Evolutionary conservation across 2,329 filamentous ascomycete genomes (phyloP).

Genomic region (Hypoxylon sp.): DNA sequence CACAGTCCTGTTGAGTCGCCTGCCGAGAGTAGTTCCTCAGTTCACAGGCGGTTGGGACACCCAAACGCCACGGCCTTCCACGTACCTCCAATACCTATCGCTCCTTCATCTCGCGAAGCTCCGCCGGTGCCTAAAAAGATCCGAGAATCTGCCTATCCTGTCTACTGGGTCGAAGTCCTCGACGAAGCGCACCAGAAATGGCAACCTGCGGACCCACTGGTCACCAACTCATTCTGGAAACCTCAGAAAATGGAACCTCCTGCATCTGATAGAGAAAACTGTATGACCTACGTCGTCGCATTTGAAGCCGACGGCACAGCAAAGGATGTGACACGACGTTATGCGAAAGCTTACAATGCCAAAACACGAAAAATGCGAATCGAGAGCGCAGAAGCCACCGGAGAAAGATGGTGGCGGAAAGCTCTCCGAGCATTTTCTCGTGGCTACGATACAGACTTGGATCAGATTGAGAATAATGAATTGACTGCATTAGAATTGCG

Average conservation of each 20-base stretch:
- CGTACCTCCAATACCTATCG: slow-evolving; percentile 61
- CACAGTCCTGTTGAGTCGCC: slow-evolving; percentile 53
- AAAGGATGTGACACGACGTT: slow-evolving; percentile 88
- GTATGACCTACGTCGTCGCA: slow-evolving; percentile 85
- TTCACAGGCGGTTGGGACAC: slow-evolving; percentile 66
- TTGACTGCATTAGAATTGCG: slow-evolving; percentile 77
- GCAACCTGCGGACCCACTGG: slow-evolving; percentile 88
- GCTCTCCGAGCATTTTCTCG: slow-evolving; percentile 65
- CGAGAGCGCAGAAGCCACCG: slow-evolving; percentile 69
- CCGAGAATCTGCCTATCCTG: slow-evolving; percentile 80
- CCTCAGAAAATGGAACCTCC: slow-evolving; percentile 86
- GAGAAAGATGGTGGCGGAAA: slow-evolving; percentile 68
- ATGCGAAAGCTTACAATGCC: slow-evolving; percentile 88
- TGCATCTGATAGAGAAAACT: slow-evolving; percentile 80
- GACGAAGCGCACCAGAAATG: slow-evolving; percentile 91
- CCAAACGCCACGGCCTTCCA: slow-evolving; percentile 68
- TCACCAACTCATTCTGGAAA: slow-evolving; percentile 82
- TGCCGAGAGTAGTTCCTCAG: slow-evolving; percentile 53
- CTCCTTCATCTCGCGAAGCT: slow-evolving; percentile 52
- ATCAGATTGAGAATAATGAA: slow-evolving; percentile 87
- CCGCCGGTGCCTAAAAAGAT: slow-evolving; percentile 62
- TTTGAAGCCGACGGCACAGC: slow-evolving; percentile 86
- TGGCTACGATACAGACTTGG: slow-evolving; percentile 71
- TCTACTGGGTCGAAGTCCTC: slow-evolving; percentile 96
- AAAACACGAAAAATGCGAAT: slow-evolving; percentile 89